Evolutionary conservation across 306 rosid species (phyloP), one percentile per base, ranked within the genome.

Genomic region (Citrullus amarus): DNA sequence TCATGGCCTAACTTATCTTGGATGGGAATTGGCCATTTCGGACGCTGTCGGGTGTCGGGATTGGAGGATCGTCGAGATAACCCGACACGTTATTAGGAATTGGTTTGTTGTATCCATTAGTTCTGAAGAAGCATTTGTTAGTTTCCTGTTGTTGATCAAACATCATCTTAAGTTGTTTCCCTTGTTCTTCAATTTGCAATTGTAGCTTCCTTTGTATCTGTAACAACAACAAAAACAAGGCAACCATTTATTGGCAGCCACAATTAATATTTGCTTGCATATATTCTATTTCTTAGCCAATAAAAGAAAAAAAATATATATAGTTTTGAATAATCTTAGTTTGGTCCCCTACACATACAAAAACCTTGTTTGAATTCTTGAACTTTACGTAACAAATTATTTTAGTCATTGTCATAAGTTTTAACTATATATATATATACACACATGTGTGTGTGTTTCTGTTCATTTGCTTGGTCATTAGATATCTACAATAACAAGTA

Each of bases 161-260:
- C 89, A 86, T 86, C 85, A 41, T 82, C 84, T 82, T 73, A 9
- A 86, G 82, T 75, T 78, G 82, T 82, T 69, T 75, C 77, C 89
- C 89, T 79, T 86, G 89, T 66, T 84, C 86, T 78, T 86, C 89
- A 54, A 86, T 84, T 61, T 80, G 87, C 48, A 86, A 12, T 50
- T 82, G 89, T 17, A 86, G 81, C 39, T 75, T 77, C 79, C 86
- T 70, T 57, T 86, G 89, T 66, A 82, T 82, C 89, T 86, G 79
- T 48, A 51, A 8, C 8, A 62, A 69, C 34, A 41, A 11, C 30
- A 66, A 66, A 3, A 18, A 8, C 16, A 65, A 4, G 34, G 11
- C 9, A 38, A 36, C 9, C 72, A 32, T 3, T 32, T 32, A 32
- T 32, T 32, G 34, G 3, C 34, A 32, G 34, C 34, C 34, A 32